Evolutionary conservation across 106 monocot species (phyloP).

Genomic region (Acorus calamus): DNA sequence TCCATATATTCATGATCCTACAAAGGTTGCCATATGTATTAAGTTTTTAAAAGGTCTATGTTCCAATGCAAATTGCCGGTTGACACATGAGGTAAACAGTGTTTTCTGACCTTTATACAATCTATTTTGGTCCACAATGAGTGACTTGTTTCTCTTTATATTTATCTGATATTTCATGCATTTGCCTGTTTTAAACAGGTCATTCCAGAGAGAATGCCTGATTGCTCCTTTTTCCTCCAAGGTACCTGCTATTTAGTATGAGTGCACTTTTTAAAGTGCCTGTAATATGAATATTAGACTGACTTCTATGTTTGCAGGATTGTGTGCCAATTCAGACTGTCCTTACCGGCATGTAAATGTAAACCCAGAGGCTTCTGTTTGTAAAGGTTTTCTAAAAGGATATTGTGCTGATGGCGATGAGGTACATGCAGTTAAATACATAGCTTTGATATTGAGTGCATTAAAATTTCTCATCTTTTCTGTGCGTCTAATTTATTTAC

Average conservation of each 20-base stretch:
- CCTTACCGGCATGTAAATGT: conserved; percentile 97
- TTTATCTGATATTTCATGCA: not conserved
- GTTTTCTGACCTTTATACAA: not conserved
- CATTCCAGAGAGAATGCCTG: conserved; percentile 95
- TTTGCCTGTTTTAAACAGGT: conserved; percentile 33
- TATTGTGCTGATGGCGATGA: conserved; percentile 92
- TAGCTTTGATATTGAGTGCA: not conserved
- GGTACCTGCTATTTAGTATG: conserved; percentile 20
- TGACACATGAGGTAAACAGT: conserved; percentile 80
- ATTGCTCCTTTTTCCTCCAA: conserved; percentile 92
- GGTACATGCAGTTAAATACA: conserved; percentile 31
- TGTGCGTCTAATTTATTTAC: not conserved
- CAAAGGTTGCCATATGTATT: conserved; percentile 91
- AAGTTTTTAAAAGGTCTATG: conserved; percentile 85
- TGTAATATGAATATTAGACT: not conserved
- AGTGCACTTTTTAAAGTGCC: conserved; percentile 1
- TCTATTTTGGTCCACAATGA: not conserved
- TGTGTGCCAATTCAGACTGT: conserved; percentile 73
- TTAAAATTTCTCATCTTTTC: not conserved
- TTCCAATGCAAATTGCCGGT: conserved; percentile 54
- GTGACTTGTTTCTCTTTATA: not conserved
- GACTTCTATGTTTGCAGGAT: conserved; percentile 29
- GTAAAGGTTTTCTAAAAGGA: conserved; percentile 92
- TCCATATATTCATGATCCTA: conserved; percentile 78
- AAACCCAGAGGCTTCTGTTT: conserved; percentile 68